Evolutionary conservation across 352 stramenopile species (phyloP), one percentile per base, ranked within the genome.

Genomic region (Lagenidium sp.): DNA sequence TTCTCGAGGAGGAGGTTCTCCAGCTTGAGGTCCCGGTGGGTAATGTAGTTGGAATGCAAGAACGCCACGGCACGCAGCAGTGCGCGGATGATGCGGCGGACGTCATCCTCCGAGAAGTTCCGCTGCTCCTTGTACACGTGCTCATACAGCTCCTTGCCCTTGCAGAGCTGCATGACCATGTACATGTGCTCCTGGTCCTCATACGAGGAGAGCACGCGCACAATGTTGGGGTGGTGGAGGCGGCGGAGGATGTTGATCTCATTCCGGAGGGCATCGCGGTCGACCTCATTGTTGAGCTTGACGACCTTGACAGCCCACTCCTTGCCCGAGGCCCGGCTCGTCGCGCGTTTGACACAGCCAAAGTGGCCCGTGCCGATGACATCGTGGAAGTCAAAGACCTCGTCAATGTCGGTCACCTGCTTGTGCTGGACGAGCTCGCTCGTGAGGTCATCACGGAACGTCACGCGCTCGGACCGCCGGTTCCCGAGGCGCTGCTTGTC

Each of bases 121-220:
- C 68, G 67, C n/a, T 65, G 46, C 12, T 71, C 67, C 41, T 68
- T 63, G 55, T 85, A 84, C 44, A 87, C 30, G 30, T 82, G 59
- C 11, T 83, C 63, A 44, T 80, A 86, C 11, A 89, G 55, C 35
- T 84, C 72, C 34, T 83, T 82, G 35, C 77, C 77, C 34, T 80
- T 74, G 31, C 75, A 81, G 15, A 85, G 60, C 49, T 89, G 69
- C 67, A 84, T 85, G 47, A 85, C 61, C 71, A 89, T 85, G 63
- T 89, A 89, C 65, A 89, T 82, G 44, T 80, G 71, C 48, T 81
- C 56, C 39, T 68, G 64, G 51, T 86, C 74, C 41, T 90, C 78
- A 44, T 86, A 90, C 26, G 72, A 88, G 19, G 63, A 67, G 26
- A 85, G 75, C 36, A 90, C 68, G 30, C 72, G 75, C 39, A 90